Evolutionary conservation across 176 grass and related monocot genomes (phyloP).

Genomic region (Oryza meyeriana): DNA sequence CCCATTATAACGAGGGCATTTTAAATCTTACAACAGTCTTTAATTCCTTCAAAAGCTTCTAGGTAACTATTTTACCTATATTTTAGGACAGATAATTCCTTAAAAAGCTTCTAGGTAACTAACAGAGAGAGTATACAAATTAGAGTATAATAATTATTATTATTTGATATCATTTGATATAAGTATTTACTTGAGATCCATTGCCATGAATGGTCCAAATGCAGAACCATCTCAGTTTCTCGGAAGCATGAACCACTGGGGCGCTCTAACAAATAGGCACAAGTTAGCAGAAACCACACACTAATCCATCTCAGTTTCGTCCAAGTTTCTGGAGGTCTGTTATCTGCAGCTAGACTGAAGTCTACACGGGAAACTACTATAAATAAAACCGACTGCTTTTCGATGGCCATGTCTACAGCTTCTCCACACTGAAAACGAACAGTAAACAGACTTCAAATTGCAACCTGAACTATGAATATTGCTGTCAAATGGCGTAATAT

Average conservation of each 20-base stretch:
- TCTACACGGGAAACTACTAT: not conserved
- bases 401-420: not conserved
- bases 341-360: not conserved
- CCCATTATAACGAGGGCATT: too few species aligned
- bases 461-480: constrained; percentile 40
- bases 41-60: too few species aligned
- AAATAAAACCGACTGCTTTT: not conserved
- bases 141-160: too few species aligned
- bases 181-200: too few species aligned
- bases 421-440: not conserved
- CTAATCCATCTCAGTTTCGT: not conserved
- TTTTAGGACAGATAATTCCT: too few species aligned
- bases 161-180: too few species aligned
- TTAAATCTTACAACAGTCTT: too few species aligned
- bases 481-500: constrained; percentile 26
- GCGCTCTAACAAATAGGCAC: not conserved
- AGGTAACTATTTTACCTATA: too few species aligned
- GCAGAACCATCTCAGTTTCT: not conserved
- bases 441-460: not conserved
- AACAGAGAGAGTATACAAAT: too few species aligned
- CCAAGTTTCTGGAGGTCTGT: not conserved
- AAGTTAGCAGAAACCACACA: not conserved
- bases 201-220: not conserved
- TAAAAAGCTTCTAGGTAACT: too few species aligned
- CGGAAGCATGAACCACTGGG: not conserved